Evolutionary conservation across 1,284 basidiomycete species (phyloP).

Genomic region (Rhodofomes roseus): DNA sequence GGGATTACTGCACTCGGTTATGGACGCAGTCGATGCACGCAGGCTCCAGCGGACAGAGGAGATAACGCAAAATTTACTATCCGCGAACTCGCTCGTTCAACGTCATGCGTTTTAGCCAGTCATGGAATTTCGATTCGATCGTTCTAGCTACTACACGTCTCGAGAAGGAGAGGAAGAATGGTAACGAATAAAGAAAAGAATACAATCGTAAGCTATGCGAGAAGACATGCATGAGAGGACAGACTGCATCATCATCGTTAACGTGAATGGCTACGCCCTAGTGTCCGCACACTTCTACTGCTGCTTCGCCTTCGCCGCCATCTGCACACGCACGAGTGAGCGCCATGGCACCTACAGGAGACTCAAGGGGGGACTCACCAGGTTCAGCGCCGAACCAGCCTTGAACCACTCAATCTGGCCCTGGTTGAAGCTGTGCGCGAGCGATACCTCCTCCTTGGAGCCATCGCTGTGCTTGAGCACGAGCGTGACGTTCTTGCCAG

Average conservation of each 20-base stretch:
- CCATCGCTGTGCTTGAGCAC: constrained; percentile 83
- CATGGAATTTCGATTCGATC: not conserved
- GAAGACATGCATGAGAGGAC: not conserved
- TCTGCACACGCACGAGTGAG: not conserved
- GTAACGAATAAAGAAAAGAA: not conserved
- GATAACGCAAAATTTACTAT: no score
- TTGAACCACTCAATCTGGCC: constrained; percentile 96
- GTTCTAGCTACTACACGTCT: not conserved
- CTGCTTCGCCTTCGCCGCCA: constrained; percentile 5
- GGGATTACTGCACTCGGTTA: no score
- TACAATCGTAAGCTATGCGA: constrained; percentile 2
- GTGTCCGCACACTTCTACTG: not conserved
- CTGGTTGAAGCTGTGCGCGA: constrained; percentile 83
- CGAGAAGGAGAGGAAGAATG: not conserved
- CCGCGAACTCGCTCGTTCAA: no score
- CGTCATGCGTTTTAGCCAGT: not conserved
- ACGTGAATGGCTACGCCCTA: not conserved
- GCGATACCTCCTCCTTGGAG: constrained; percentile 61
- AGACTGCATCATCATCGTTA: not conserved
- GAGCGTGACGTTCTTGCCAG: constrained; percentile 85
- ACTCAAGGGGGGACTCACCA: constrained; percentile 43
- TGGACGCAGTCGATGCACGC: no score
- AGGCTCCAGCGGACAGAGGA: no score
- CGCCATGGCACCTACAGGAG: not conserved
- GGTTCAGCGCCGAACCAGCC: constrained; percentile 84